Evolutionary conservation across 345 rosid species (phyloP).

Genomic region (Laguncularia racemosa): DNA sequence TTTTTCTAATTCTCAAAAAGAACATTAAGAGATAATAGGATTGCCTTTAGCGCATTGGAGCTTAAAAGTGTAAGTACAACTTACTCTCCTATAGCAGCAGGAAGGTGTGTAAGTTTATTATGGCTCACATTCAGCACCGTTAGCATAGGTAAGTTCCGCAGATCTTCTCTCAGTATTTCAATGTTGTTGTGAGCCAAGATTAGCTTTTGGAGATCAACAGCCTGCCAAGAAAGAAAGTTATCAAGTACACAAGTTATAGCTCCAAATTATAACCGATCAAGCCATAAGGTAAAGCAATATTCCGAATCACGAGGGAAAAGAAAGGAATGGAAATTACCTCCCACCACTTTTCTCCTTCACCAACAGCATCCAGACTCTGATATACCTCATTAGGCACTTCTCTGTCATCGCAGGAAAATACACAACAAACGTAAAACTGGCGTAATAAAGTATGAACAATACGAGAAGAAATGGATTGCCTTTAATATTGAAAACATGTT

Average conservation of each 20-base stretch:
- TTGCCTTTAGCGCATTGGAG: not conserved
- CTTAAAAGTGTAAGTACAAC: constrained; percentile 14
- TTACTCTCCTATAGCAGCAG: constrained; percentile 80
- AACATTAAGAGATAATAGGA: not conserved
- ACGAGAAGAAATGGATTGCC: not conserved
- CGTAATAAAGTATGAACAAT: not conserved
- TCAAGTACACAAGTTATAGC: not conserved
- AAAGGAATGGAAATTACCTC: constrained; percentile 44
- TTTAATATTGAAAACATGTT: not conserved
- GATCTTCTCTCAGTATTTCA: constrained; percentile 67
- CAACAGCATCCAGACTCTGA: constrained; percentile 42
- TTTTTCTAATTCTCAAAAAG: not conserved
- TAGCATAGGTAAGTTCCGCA: constrained; percentile 55
- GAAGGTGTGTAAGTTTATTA: constrained; percentile 63
- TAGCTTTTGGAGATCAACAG: constrained; percentile 83
- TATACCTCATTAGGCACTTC: constrained; percentile 79
- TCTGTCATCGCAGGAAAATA: constrained; percentile 15
- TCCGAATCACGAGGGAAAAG: not conserved
- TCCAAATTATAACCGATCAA: too few species aligned
- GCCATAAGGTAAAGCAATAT: not conserved
- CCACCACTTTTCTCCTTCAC: constrained; percentile 94
- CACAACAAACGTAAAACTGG: not conserved
- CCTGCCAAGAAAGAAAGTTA: constrained; percentile 22
- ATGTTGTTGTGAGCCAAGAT: constrained; percentile 88
- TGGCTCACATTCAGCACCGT: constrained; percentile 76